Evolutionary conservation across 2,329 filamentous ascomycete genomes (phyloP).

Genomic region (Basipetospora chlamydospora): DNA sequence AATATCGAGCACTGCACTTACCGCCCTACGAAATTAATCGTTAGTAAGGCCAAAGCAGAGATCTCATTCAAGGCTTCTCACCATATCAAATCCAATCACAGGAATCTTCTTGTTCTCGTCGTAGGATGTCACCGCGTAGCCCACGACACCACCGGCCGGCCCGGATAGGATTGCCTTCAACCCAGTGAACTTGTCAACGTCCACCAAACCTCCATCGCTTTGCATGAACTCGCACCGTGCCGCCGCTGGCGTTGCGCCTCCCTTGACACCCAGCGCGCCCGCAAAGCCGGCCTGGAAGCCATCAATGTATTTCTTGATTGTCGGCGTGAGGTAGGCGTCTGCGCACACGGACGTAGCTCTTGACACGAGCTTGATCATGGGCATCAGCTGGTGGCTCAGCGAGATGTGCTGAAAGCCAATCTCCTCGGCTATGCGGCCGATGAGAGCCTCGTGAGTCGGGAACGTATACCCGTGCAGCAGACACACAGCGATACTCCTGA

Average conservation of each 20-base stretch:
- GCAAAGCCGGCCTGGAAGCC: constrained; percentile 44
- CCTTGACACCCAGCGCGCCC: constrained; percentile 67
- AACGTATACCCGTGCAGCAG: constrained; percentile 90
- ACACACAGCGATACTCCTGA: constrained; percentile 75
- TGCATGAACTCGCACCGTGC: constrained; percentile 94
- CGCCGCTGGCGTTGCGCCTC: constrained; percentile 53
- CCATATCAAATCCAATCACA: constrained; percentile 91
- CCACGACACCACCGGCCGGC: constrained; percentile 84
- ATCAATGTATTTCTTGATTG: constrained; percentile 24
- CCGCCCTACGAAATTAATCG: constrained; percentile 20
- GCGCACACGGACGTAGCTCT: constrained; percentile 27
- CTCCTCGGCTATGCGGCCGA: constrained; percentile 62
- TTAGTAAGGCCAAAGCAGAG: neutral
- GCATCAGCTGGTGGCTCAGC: constrained; percentile 20
- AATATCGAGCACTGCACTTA: no score
- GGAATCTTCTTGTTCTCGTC: constrained; percentile 69
- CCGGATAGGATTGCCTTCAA: constrained; percentile 76
- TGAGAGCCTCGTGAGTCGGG: constrained; percentile 65
- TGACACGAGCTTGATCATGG: constrained; percentile 29
- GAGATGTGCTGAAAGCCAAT: constrained; percentile 38
- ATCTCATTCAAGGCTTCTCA: neutral
- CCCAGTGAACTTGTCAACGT: constrained; percentile 71
- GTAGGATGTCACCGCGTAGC: constrained; percentile 83
- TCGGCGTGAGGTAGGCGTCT: constrained; percentile 28
- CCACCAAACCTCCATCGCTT: constrained; percentile 60